These are phyloP conservation scores for Microbotryum silenes-acaulis DNA, from an alignment of 1,284 basidiomycete genomes.

Conservation along the genomic window DNA sequence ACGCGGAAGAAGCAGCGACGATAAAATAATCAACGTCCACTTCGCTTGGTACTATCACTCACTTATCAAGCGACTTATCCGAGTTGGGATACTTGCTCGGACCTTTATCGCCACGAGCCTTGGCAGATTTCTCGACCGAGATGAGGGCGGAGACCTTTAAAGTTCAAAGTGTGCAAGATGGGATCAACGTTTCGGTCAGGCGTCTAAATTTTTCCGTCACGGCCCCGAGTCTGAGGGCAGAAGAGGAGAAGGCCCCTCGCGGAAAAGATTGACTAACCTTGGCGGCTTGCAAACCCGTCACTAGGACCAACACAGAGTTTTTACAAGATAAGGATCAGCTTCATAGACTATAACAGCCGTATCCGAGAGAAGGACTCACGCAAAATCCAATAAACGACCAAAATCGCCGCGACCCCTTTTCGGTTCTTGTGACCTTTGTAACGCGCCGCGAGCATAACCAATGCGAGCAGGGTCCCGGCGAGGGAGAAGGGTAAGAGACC, in stretches of 20 bases:
- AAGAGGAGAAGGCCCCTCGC: too few relatives aligned
- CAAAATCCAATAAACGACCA: constrained; percentile 1
- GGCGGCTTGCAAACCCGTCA: constrained; percentile 1
- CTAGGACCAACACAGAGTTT: background rate
- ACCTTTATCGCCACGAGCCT: background rate
- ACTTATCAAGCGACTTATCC: constrained; percentile 1
- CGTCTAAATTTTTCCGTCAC: too few relatives aligned
- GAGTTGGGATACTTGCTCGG: constrained; percentile 5
- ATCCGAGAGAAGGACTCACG: background rate
- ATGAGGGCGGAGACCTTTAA: background rate
- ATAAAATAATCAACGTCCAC: too few relatives aligned
- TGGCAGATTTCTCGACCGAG: background rate
- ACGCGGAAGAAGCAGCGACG: too few relatives aligned
- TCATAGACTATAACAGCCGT: background rate
- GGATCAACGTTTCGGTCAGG: too few relatives aligned
- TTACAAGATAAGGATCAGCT: too few relatives aligned
- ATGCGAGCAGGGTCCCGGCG: background rate
- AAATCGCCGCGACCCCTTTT: background rate
- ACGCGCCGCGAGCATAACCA: background rate
- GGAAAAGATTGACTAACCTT: too few relatives aligned
- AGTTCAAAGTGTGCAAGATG: too few relatives aligned
- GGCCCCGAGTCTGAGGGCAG: too few relatives aligned
- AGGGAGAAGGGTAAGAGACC: background rate
- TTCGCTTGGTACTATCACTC: too few relatives aligned
- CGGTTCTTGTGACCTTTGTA: background rate